Evolutionary conservation across 2,329 filamentous ascomycete species (phyloP).

Genomic region (Stagonosporopsis vannaccii): DNA sequence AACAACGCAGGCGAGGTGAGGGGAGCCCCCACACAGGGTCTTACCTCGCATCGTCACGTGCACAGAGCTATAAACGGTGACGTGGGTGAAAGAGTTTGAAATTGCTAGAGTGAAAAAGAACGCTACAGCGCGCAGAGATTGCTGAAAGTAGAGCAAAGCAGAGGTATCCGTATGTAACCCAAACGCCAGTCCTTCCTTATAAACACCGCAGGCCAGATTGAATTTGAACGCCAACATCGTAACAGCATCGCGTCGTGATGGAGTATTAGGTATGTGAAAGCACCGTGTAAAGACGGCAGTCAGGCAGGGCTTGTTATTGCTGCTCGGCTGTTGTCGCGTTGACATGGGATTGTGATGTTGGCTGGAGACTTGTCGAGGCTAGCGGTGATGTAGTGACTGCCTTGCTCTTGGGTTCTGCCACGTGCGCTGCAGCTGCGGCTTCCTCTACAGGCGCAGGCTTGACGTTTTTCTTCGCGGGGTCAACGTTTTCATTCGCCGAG

Average conservation of each 20-base stretch:
- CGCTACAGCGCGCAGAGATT: neutral
- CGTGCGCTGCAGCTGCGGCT: neutral
- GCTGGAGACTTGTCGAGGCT: neutral
- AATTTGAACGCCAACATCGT: constrained; percentile 4
- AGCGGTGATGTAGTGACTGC: neutral
- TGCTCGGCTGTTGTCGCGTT: neutral
- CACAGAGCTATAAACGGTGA: too few relatives aligned
- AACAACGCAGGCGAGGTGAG: too few relatives aligned
- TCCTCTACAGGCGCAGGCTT: neutral
- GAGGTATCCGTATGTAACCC: constrained; percentile 4
- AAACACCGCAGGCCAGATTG: neutral
- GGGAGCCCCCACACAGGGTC: too few relatives aligned
- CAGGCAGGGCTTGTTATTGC: neutral
- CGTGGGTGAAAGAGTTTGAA: too few relatives aligned
- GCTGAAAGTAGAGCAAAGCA: constrained; percentile 1
- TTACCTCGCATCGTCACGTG: too few relatives aligned
- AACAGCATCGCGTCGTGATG: constrained; percentile 7
- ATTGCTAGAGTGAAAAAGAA: too few relatives aligned
- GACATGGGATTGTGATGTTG: neutral
- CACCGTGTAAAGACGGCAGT: constrained; percentile 8
- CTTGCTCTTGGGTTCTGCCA: neutral
- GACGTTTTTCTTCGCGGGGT: constrained; percentile 5
- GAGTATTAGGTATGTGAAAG: constrained; percentile 7
- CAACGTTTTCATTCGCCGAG: neutral
- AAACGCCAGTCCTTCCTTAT: constrained; percentile 5